Base-by-base conservation (phyloP, 1,139 yeast species). In the Suhomyces bolitotheri region DNA sequence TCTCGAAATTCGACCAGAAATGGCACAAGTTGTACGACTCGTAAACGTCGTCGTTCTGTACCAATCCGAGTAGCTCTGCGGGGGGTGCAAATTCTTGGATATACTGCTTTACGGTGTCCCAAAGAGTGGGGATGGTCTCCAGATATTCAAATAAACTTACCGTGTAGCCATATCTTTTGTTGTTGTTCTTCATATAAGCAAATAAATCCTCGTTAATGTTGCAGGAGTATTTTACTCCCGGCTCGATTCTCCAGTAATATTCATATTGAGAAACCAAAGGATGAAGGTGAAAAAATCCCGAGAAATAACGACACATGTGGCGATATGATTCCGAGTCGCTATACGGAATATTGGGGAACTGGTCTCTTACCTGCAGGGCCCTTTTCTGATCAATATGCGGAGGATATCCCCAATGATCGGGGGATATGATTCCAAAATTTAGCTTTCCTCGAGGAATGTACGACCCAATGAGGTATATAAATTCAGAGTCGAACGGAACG, bases 1-100 rank as follows among this genome's bases (percentile, higher is more conserved):
- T 59, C 44, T 65, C 71, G 33, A 64, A 65, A 43, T 65, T 65
- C 29, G 66, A 47, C 71, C 71, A 65, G 40, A 65, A 64, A 41
- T 65, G 71, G 44, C 71, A 65, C 25, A 62, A 43, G 40, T 65
- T 65, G 45, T 63, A 65, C 24, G 62, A 46, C n/a, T 44, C 36
- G 13, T 26, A 27, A 4, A 12, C 37, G 38, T 57, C 56, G 25
- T 55, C 56, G 43, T 60, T 55, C 27, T 44, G 34, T 1, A 40
- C 36, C 20, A 45, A 29, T 9, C 34, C 38, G 9, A 45, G 39
- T 5, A 48, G 33, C 19, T 29, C 34, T 5, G 34, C 31, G 4
- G 42, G 29, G 4, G 42, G 41, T 3, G 16, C 19, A 12, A n/a
- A 34, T 9, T 31, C 31, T 17, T 25, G 17, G n/a, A 41, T 37